Conservation (phyloP, 2,329 filamentous ascomycete species). For the Ascochyta viciae-villosae region DNA sequence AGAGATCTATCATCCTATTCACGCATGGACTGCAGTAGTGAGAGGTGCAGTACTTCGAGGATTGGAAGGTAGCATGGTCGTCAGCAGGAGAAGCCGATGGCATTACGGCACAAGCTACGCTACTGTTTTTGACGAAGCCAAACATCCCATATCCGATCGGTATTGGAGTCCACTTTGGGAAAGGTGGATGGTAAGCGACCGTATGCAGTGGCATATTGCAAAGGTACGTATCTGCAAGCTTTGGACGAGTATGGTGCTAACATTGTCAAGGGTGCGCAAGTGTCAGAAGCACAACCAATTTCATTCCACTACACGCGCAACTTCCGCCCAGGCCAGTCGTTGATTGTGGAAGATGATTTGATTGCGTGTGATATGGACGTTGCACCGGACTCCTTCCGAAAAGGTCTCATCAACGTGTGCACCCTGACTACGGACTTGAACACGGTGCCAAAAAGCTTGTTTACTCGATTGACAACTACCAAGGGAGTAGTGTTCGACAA, state of each 20-base stretch:
- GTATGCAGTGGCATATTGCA: constrained; percentile 86
- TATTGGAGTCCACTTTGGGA: constrained; percentile 85
- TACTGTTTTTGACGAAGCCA: constrained; percentile 78
- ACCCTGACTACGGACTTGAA: constrained; percentile 81
- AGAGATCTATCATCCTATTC: constrained; percentile 82
- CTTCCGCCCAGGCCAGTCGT: constrained; percentile 78
- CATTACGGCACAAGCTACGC: constrained; percentile 84
- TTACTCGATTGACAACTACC: constrained; percentile 78
- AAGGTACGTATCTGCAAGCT: constrained; percentile 60
- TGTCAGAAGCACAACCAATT: constrained; percentile 76
- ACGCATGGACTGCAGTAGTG: constrained; percentile 83
- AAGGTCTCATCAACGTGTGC: constrained; percentile 72
- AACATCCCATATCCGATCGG: constrained; percentile 74
- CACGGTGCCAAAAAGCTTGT: constrained; percentile 75
- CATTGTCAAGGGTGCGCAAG: constrained; percentile 67
- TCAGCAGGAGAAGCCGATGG: constrained; percentile 75
- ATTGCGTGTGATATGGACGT: constrained; percentile 76
- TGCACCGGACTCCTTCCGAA: constrained; percentile 62
- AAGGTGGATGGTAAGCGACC: constrained; percentile 81
- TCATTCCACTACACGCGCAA: constrained; percentile 88
- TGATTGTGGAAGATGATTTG: constrained; percentile 80
- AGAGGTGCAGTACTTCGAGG: constrained; percentile 78
- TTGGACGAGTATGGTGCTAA: not conserved
- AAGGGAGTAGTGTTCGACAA: constrained; percentile 83
- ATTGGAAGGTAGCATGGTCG: constrained; percentile 79